Evolutionary conservation across 1,284 basidiomycete genomes (phyloP).

Genomic region (Clitocybe nebularis): DNA sequence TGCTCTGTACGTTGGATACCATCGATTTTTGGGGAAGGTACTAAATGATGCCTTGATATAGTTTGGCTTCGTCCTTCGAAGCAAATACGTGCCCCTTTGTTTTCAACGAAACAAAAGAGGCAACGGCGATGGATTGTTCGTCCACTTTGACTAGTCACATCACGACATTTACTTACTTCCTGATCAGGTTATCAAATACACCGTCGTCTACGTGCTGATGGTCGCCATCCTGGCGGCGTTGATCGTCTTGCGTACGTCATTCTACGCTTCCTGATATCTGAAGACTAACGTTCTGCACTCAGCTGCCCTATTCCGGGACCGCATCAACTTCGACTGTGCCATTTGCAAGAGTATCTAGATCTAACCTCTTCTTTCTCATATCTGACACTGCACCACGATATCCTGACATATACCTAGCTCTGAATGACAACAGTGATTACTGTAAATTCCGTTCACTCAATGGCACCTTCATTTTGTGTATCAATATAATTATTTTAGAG

Average conservation of each 20-base stretch:
- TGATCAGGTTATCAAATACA: conserved; percentile 71
- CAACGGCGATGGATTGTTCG: conserved; percentile 88
- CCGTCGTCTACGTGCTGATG: conserved; percentile 79
- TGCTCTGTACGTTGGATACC: conserved; percentile 79
- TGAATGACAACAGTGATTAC: conserved; percentile 15
- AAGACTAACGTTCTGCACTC: conserved; percentile 12
- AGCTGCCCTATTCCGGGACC: conserved; percentile 71
- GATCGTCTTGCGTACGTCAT: conserved; percentile 60
- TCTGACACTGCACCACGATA: conserved; percentile 20
- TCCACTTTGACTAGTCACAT: conserved; percentile 12
- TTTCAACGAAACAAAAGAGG: conserved; percentile 90
- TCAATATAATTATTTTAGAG: conserved; percentile 29
- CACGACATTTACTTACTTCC: conserved; percentile 2
- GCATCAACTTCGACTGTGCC: conserved; percentile 53
- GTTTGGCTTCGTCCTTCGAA: conserved; percentile 90
- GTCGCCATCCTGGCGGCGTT: conserved; percentile 82
- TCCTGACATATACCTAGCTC: conserved; percentile 19
- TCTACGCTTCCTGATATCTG: conserved; percentile 1
- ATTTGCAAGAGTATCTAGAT: conserved; percentile 74
- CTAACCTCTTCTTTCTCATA: conserved; percentile 27
- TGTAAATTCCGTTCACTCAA: conserved; percentile 17
- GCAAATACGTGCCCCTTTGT: conserved; percentile 93
- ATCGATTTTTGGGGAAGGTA: no score
- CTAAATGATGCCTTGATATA: no score
- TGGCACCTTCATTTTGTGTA: conserved; percentile 25